Evolutionary conservation across 2,329 filamentous ascomycete species (phyloP).

Genomic region (Onygenales sp.): DNA sequence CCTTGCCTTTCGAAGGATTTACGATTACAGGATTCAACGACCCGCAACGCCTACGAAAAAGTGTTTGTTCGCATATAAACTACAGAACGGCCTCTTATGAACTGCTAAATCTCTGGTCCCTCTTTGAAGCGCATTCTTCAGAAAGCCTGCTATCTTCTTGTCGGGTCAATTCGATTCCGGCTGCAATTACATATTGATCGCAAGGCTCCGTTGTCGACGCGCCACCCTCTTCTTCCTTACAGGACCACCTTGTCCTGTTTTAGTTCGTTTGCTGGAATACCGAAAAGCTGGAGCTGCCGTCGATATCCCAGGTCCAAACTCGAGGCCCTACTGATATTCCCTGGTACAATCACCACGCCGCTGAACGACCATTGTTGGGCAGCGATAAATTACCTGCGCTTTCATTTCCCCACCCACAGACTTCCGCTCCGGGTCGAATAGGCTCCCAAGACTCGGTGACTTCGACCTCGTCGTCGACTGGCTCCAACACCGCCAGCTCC

Average conservation of each 20-base stretch:
- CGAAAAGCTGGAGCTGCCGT: constrained; percentile 92
- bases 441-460: constrained; percentile 54
- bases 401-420: constrained; percentile 56
- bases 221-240: background rate
- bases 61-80: no score
- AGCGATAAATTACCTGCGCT: constrained; percentile 65
- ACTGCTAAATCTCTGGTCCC: no score
- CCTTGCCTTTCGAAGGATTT: constrained; percentile 16
- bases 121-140: no score
- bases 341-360: constrained; percentile 60
- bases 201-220: background rate
- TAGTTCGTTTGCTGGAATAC: constrained; percentile 38
- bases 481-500: constrained; percentile 42
- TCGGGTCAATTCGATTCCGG: background rate
- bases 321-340: constrained; percentile 62
- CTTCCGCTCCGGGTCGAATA: constrained; percentile 61
- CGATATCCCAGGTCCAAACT: constrained; percentile 73
- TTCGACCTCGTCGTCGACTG: constrained; percentile 36
- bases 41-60: background rate
- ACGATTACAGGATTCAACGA: constrained; percentile 26
- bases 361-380: constrained; percentile 57
- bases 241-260: constrained; percentile 1
- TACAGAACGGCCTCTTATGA: no score
- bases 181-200: background rate
- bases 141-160: no score